These are phyloP conservation scores for Aspergillus steynii DNA, from an alignment of 495 filamentous ascomycete species.

Conservation along the genomic window DNA sequence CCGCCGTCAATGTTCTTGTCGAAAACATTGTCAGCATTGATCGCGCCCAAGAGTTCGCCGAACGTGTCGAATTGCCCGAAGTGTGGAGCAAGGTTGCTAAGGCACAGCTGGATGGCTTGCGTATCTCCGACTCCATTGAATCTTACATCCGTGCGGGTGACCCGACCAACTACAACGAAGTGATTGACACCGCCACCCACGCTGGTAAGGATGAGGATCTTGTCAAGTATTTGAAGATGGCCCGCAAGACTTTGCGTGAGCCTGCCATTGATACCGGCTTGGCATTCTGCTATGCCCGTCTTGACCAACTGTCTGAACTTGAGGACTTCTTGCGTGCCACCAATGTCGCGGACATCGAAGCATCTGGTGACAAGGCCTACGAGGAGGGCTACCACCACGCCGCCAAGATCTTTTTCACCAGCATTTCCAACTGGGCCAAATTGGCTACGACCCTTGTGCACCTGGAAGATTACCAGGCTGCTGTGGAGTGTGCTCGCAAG, in stretches of 20 bases:
- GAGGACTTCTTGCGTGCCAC: constrained; percentile 94
- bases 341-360: constrained; percentile 93
- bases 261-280: constrained; percentile 90
- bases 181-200: constrained; percentile 93
- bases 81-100: constrained; percentile 99
- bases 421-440: constrained; percentile 99
- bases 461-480: constrained; percentile 94
- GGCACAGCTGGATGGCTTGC: constrained; percentile 94
- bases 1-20: constrained; percentile 88
- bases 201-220: constrained; percentile 98
- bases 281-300: constrained; percentile 89
- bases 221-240: constrained; percentile 96
- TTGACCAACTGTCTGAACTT: constrained; percentile 87
- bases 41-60: constrained; percentile 92
- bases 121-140: constrained; percentile 89
- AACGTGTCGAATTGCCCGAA: constrained; percentile 90
- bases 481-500: constrained; percentile 97
- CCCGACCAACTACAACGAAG: constrained; percentile 89
- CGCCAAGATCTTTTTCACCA: constrained; percentile 97
- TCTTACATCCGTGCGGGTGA: constrained; percentile 96
- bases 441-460: constrained; percentile 96
- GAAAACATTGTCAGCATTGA: constrained; percentile 99
- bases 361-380: constrained; percentile 97
- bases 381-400: constrained; percentile 93
- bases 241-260: constrained; percentile 93